These are phyloP conservation scores for Boletus subparvulus DNA, from an alignment of 768 basidiomycete genomes.

Conservation along the genomic window DNA sequence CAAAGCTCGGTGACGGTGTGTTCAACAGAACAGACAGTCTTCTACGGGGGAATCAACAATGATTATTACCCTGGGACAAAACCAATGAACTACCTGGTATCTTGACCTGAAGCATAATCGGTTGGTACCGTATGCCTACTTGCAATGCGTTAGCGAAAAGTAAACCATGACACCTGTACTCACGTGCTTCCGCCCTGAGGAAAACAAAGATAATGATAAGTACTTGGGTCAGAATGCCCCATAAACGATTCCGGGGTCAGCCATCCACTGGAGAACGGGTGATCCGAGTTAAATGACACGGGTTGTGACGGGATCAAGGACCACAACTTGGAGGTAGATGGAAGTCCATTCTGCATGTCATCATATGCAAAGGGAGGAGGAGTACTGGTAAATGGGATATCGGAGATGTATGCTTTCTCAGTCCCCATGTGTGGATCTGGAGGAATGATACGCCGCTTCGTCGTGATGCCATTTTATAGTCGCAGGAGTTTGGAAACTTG, in stretches of 20 bases:
- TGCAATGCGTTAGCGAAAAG: not conserved
- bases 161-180: not conserved
- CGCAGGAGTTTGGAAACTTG: too few relatives aligned
- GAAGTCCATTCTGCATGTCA: not conserved
- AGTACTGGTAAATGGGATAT: not conserved
- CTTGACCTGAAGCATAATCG: not conserved
- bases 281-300: not conserved
- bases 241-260: not conserved
- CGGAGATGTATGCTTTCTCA: too few relatives aligned
- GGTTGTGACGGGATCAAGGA: not conserved
- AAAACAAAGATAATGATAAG: not conserved
- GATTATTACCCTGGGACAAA: not conserved
- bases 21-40: too few relatives aligned
- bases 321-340: not conserved
- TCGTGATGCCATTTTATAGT: too few relatives aligned
- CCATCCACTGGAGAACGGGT: not conserved
- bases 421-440: too few relatives aligned
- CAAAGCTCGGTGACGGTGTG: not conserved
- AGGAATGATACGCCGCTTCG: too few relatives aligned
- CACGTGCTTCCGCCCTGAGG: not conserved
- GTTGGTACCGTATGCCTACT: not conserved
- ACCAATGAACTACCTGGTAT: not conserved
- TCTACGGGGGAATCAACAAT: not conserved
- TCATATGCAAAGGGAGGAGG: not conserved
- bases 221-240: not conserved